Evolutionary conservation across 768 basidiomycete species (phyloP).

Genomic region (Austroboletus eburneus): DNA sequence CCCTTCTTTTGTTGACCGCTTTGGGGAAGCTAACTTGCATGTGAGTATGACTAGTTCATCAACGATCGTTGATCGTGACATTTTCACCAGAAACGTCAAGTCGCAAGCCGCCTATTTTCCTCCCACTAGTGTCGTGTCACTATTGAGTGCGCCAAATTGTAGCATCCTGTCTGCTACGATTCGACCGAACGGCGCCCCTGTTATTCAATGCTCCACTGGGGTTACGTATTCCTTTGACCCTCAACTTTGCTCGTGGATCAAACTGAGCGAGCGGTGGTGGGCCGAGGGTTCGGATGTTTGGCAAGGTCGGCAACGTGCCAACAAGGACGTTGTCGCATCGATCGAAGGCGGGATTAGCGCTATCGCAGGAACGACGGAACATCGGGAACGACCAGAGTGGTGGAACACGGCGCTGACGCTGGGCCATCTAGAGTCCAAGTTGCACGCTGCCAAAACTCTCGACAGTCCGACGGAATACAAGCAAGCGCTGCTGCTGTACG

Average conservation of each 20-base stretch:
- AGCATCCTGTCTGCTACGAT: constrained; percentile 62
- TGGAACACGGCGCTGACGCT: constrained; percentile 82
- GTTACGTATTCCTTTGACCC: constrained; percentile 76
- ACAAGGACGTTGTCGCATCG: constrained; percentile 51
- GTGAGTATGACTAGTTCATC: constrained; percentile 37
- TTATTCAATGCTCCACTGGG: constrained; percentile 76
- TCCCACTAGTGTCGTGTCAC: constrained; percentile 55
- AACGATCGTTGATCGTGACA: constrained; percentile 5
- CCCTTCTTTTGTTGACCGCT: constrained; percentile 69
- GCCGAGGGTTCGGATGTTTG: constrained; percentile 77
- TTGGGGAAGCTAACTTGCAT: constrained; percentile 72
- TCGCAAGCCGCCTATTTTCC: constrained; percentile 61
- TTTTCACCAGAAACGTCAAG: constrained; percentile 69
- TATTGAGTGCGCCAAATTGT: constrained; percentile 56
- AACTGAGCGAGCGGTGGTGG: constrained; percentile 83
- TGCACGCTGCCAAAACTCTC: constrained; percentile 68
- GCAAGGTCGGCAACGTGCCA: constrained; percentile 63
- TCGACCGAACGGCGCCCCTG: constrained; percentile 74
- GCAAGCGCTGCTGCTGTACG: constrained; percentile 68
- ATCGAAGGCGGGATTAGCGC: constrained; percentile 54
- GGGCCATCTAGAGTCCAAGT: constrained; percentile 80
- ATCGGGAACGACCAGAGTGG: constrained; percentile 62
- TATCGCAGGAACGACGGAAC: constrained; percentile 33
- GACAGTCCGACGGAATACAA: constrained; percentile 87
- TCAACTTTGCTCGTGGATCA: constrained; percentile 62